phyloP scores from a whole-genome alignment of 1,284 basidiomycete genomes.

The Cutaneotrichosporon mucoides region DNA sequence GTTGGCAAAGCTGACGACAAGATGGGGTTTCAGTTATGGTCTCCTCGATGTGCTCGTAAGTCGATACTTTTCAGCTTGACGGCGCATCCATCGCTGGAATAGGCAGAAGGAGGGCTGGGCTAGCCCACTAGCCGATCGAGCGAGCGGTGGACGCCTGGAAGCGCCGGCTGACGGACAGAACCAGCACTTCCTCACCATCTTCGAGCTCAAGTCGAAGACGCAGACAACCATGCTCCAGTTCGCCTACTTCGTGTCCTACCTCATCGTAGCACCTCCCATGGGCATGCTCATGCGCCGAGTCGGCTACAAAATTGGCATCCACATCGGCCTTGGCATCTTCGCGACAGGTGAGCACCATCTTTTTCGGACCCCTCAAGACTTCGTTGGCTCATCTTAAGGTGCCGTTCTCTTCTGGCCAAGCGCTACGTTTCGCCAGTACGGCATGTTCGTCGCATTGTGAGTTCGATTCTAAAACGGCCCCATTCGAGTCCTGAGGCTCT shows the following conservation, averaged over 20 bases:
- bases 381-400: constrained; percentile 4
- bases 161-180: neutral
- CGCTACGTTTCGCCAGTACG: constrained; percentile 23
- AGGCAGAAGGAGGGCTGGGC: too few relatives aligned
- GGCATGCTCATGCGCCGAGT: constrained; percentile 33
- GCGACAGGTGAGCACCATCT: too few relatives aligned
- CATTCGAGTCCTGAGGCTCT: too few relatives aligned
- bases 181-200: constrained; percentile 17
- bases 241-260: constrained; percentile 31
- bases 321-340: constrained; percentile 28
- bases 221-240: constrained; percentile 38
- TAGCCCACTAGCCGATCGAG: too few relatives aligned
- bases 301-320: constrained; percentile 40
- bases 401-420: constrained; percentile 38
- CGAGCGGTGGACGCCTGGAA: too few relatives aligned
- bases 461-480: too few relatives aligned
- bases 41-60: constrained; percentile 25
- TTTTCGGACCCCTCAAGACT: too few relatives aligned
- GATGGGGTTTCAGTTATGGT: constrained; percentile 32
- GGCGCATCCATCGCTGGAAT: too few relatives aligned
- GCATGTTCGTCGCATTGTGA: constrained; percentile 27
- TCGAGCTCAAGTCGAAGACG: constrained; percentile 19
- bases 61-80: too few relatives aligned
- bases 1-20: too few relatives aligned
- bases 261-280: constrained; percentile 33